Evolutionary conservation across 306 rosid genomes (phyloP).

Genomic region (Inga oerstediana): DNA sequence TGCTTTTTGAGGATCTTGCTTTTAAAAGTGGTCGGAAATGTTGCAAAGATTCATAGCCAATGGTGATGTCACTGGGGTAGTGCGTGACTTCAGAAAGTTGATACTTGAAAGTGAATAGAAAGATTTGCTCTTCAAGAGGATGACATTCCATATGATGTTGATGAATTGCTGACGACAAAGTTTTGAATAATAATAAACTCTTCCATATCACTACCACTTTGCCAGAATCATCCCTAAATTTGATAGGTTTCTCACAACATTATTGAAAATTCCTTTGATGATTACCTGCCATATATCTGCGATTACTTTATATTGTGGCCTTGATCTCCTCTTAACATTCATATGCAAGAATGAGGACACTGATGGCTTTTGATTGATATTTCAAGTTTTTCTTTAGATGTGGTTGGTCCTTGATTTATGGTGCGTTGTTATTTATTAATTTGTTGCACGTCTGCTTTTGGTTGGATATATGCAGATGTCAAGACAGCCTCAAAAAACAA

Average conservation of each 20-base stretch:
- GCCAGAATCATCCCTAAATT: neutral
- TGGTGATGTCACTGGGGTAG: neutral
- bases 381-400: constrained; percentile 16
- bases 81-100: neutral
- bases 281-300: neutral
- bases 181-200: neutral
- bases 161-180: neutral
- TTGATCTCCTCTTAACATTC: neutral
- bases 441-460: constrained; percentile 20
- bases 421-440: neutral
- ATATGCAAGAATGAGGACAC: neutral
- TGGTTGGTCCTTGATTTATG: neutral
- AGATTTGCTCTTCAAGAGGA: neutral
- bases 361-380: neutral
- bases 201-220: neutral
- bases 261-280: neutral
- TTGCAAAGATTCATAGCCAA: neutral
- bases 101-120: neutral
- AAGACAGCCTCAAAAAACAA: constrained; percentile 85
- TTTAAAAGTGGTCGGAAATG: neutral
- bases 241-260: neutral
- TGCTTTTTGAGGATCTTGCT: neutral
- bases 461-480: constrained; percentile 63
- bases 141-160: neutral
- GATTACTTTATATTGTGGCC: neutral